These are phyloP conservation scores for Kodamaea fukazawae DNA, from an alignment of 805 yeast genomes.

Conservation along the genomic window DNA sequence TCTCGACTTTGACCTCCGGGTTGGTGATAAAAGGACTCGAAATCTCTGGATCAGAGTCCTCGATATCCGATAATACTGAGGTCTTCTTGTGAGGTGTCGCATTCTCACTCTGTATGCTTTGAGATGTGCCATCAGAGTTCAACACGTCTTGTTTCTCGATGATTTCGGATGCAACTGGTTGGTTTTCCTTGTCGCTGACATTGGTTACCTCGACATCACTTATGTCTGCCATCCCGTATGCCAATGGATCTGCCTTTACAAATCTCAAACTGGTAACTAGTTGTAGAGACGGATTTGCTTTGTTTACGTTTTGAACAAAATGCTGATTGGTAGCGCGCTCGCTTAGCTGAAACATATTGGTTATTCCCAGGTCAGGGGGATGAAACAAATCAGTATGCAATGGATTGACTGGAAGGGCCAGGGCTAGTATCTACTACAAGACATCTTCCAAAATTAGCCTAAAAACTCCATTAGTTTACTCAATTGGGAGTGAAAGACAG, in stretches of 20 bases:
- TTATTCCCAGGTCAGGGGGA: neutral
- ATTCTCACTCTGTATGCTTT: neutral
- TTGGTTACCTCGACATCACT: slow-evolving; percentile 4
- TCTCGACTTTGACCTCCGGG: slow-evolving; percentile 7
- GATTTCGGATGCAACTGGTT: neutral
- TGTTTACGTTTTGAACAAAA: slow-evolving; percentile 4
- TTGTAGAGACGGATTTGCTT: slow-evolving; percentile 1
- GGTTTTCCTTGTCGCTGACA: slow-evolving; percentile 3
- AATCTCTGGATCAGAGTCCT: slow-evolving; percentile 3
- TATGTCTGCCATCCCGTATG: slow-evolving; percentile 1
- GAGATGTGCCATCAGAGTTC: neutral
- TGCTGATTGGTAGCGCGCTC: slow-evolving; percentile 5
- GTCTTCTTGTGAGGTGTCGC: neutral
- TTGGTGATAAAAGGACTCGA: slow-evolving; percentile 14
- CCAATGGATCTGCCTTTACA: slow-evolving; percentile 1
- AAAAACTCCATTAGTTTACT: too few relatives aligned
- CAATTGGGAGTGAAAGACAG: too few relatives aligned
- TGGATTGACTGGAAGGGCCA: too few relatives aligned
- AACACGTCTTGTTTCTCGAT: slow-evolving; percentile 1
- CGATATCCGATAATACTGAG: slow-evolving; percentile 3
- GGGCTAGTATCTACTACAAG: too few relatives aligned
- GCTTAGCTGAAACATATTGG: neutral
- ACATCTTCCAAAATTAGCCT: too few relatives aligned
- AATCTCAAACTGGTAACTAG: neutral
- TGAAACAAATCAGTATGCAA: too few relatives aligned